A percentile compares a stretch with the other conserved stretches of the same genome.
phyloP scores from a whole-genome alignment of 192 early-diverging fungal species.

The Podila minutissima region DNA sequence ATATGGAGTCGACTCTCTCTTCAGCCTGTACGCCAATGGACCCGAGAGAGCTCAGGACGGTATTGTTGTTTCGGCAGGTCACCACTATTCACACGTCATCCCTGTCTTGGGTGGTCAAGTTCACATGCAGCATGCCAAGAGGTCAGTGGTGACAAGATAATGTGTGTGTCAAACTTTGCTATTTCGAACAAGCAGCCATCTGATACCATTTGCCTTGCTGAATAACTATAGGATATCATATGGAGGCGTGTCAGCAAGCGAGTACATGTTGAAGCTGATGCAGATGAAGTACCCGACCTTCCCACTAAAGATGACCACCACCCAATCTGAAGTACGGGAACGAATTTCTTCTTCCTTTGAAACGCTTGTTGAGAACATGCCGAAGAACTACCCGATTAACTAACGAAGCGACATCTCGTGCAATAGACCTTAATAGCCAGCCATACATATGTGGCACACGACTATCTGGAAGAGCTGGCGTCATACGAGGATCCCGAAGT shows the following conservation, averaged over 20 bases:
- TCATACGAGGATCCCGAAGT: constrained; percentile 67
- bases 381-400: neutral
- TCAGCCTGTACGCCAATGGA: constrained; percentile 84
- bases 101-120: constrained; percentile 74
- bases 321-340: constrained; percentile 71
- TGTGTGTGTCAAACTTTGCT: too few species aligned
- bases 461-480: constrained; percentile 78
- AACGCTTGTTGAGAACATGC: too few species aligned
- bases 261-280: constrained; percentile 87
- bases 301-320: constrained; percentile 81
- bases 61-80: constrained; percentile 77
- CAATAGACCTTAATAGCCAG: constrained; percentile 73
- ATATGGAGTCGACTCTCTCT: constrained; percentile 90
- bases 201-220: neutral
- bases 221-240: constrained; percentile 69
- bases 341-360: neutral
- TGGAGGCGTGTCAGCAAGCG: constrained; percentile 79
- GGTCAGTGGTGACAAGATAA: constrained; percentile 51
- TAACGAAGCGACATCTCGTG: neutral
- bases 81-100: constrained; percentile 78
- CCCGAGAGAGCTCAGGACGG: constrained; percentile 67
- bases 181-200: neutral
- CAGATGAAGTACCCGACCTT: constrained; percentile 93
- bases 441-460: constrained; percentile 75
- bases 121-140: constrained; percentile 72